These are phyloP conservation scores for Thelonectria discophora DNA, from an alignment of 2,329 filamentous ascomycete genomes.

Conservation along the genomic window DNA sequence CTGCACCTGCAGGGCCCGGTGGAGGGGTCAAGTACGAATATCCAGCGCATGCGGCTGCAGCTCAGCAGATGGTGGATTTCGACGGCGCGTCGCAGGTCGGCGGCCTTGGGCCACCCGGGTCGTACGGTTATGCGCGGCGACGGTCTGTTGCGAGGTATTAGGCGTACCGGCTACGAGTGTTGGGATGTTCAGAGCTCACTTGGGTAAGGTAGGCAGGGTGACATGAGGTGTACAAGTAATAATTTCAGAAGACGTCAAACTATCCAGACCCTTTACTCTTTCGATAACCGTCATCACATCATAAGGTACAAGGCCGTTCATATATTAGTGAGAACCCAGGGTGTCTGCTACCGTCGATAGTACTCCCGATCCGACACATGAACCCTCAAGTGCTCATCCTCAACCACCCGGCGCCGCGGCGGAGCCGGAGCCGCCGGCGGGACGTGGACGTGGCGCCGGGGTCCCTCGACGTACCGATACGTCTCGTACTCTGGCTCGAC, in stretches of 20 bases:
- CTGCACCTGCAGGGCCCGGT: slow-evolving; percentile 5
- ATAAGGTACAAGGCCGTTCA: slow-evolving; percentile 33
- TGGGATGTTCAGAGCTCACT: not conserved
- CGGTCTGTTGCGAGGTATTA: slow-evolving; percentile 1
- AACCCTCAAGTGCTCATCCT: slow-evolving; percentile 42
- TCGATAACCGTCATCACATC: slow-evolving; percentile 33
- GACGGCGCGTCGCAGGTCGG: not conserved
- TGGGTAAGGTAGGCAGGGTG: not conserved
- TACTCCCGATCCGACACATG: slow-evolving; percentile 49
- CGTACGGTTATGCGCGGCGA: not conserved
- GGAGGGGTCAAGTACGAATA: slow-evolving; percentile 18
- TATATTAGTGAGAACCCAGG: not conserved
- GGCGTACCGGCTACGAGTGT: not conserved
- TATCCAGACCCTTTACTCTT: slow-evolving; percentile 11
- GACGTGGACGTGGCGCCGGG: slow-evolving; percentile 46
- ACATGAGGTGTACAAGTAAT: not conserved
- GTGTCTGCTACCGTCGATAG: slow-evolving; percentile 30
- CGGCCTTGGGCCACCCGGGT: not conserved
- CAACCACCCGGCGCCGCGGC: slow-evolving; percentile 44
- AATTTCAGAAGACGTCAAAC: slow-evolving; percentile 25
- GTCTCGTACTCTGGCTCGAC: slow-evolving; percentile 56
- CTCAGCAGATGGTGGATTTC: not conserved
- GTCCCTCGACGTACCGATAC: slow-evolving; percentile 63
- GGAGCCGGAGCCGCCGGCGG: slow-evolving; percentile 45
- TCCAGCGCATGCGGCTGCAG: not conserved